A percentile compares a stretch with the other conserved stretches of the same genome.
phyloP scores from a whole-genome alignment of 2,329 filamentous ascomycete species.

The Pseudopithomyces maydicus region DNA sequence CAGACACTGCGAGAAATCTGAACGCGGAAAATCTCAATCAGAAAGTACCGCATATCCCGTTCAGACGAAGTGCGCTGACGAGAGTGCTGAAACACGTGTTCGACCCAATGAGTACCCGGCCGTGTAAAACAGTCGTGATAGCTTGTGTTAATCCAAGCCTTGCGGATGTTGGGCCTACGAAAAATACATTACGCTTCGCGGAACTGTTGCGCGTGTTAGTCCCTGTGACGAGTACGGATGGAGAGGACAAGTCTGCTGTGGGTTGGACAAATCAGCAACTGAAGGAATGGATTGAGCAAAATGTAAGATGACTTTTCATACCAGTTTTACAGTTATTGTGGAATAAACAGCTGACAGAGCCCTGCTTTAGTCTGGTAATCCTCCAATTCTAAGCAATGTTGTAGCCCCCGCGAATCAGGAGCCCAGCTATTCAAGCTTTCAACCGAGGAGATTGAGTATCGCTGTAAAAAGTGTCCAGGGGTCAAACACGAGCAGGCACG shows the following conservation, averaged over 20 bases:
- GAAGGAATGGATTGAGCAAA: conserved; percentile 48
- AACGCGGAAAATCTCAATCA: conserved; percentile 12
- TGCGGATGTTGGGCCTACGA: conserved; percentile 50
- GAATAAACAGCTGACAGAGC: conserved; percentile 8
- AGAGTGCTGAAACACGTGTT: conserved; percentile 58
- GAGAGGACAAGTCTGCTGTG: conserved; percentile 35
- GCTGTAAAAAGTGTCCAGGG: conserved; percentile 47
- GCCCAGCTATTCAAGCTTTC: conserved; percentile 50
- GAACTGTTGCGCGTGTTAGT: conserved; percentile 52
- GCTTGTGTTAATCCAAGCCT: conserved; percentile 57
- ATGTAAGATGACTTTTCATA: conserved; percentile 37
- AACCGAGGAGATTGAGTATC: conserved; percentile 46
- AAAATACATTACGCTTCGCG: conserved; percentile 57
- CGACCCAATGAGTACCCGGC: conserved; percentile 47
- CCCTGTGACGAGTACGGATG: conserved; percentile 32
- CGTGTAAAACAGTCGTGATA: conserved; percentile 53
- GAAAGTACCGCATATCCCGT: conserved; percentile 50
- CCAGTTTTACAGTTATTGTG: background rate
- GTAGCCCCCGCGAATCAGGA: conserved; percentile 52
- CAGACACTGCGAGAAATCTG: conserved; percentile 27
- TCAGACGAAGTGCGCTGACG: conserved; percentile 54
- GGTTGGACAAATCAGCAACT: conserved; percentile 50
- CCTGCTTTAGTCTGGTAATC: conserved; percentile 46
- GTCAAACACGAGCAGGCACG: conserved; percentile 48
- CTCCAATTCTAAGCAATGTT: conserved; percentile 37